Base-by-base conservation (phyloP, 2,329 filamentous ascomycete species). In the Hypoxylon sp. region DNA sequence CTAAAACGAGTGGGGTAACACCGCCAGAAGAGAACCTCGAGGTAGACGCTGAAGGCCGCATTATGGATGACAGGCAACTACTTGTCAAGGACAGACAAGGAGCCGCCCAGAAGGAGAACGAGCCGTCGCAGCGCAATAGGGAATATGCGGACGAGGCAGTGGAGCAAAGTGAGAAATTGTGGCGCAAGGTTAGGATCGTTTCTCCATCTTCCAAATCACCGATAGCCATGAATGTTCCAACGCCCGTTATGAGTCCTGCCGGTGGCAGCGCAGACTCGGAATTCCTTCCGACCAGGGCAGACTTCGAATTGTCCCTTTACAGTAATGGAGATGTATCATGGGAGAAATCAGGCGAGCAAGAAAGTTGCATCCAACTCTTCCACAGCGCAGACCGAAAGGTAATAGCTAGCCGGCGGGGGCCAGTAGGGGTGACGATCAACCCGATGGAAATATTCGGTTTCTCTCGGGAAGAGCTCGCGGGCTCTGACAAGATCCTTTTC, bases 291-390 rank as follows among this genome's bases (percentile, higher is more conserved):
- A 30, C 23, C 7, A 45, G 25, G 27, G 46, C 52, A 12, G 65
- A 60, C 1, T 74, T 73, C 25, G 74, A 73, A 58, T 23, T 75
- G 5, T 70, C 72, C 1, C 56, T 57, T 5, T 73, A 73, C 25
- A 61, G 55, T 27, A 53, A 69, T 16, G 65, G 65, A 3, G 7
- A 16, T 2, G 32, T 63, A 41, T 70, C 69, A 5, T 75, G 74
- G 73, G 48, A 27, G 19, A 67, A 63, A 16, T 16, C 46, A 1
- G 48, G 39, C 5, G 59, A 61, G 8, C 48, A 65, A 46, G 62
- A 48, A 12, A 16, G 43, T 14, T 69, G 66, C 21, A 14, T 73
- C 11, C 48, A 53, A 25, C 70, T 75, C 16, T 73, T 69, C 43
- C 61, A 63, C 11, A 64, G 63, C 25, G 61, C 58, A 16, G 70